phyloP scores from a whole-genome alignment of 345 rosid genomes.

The Raphanus raphanistrum region DNA sequence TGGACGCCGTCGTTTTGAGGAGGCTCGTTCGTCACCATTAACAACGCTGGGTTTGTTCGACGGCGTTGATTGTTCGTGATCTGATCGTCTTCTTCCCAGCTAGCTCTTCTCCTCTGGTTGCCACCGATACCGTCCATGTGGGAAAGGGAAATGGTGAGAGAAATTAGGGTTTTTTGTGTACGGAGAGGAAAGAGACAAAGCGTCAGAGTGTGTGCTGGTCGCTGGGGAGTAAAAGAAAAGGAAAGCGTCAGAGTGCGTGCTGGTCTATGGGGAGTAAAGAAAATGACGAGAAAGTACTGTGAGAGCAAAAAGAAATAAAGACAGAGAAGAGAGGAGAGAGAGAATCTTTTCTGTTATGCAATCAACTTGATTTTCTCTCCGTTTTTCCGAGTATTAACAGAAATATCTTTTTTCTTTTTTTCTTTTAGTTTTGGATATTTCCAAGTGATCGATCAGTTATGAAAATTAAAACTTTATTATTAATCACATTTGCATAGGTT shows the following conservation, averaged over 20 bases:
- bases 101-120: background rate
- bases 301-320: background rate
- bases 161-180: conserved; percentile 15
- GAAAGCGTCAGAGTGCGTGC: background rate
- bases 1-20: background rate
- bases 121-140: background rate
- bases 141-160: background rate
- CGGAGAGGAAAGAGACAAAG: background rate
- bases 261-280: background rate
- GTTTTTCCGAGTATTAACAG: background rate
- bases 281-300: conserved; percentile 24
- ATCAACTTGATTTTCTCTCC: conserved; percentile 6
- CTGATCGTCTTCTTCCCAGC: background rate
- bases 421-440: background rate
- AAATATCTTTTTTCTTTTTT: background rate
- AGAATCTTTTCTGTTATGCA: conserved; percentile 5
- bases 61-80: background rate
- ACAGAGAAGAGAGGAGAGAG: background rate
- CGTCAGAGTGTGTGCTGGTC: background rate
- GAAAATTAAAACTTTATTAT: background rate
- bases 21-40: background rate
- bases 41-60: background rate
- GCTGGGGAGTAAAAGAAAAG: background rate
- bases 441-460: background rate
- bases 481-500: background rate